Percentiles rank a stretch among this genome's conserved stretches.
Conservation (phyloP, 176 grass and related monocot species). For the Typha latifolia region DNA sequence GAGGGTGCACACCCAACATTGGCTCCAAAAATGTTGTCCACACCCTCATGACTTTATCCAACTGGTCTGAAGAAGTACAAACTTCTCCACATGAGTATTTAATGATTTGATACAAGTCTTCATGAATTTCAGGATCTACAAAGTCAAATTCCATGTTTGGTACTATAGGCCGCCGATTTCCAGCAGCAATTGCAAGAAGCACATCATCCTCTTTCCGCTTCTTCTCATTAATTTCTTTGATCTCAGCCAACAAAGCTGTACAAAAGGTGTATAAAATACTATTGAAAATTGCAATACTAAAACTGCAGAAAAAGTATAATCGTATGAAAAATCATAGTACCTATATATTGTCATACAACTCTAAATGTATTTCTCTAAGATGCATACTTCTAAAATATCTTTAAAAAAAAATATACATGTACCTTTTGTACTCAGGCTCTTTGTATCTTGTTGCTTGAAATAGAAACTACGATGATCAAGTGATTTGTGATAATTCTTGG, state of each 20-base stretch:
- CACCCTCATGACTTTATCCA: conserved; percentile 86
- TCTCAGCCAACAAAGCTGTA: conserved; percentile 90
- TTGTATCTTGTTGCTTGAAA: conserved; percentile 99
- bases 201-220: conserved; percentile 92
- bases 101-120: conserved; percentile 84
- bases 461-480: conserved; percentile 98
- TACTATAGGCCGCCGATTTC: conserved; percentile 69
- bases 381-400: not conserved
- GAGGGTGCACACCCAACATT: conserved; percentile 58
- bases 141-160: conserved; percentile 89
- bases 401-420: conserved; percentile 4
- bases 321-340: not conserved
- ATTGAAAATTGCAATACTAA: conserved; percentile 21
- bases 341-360: no score
- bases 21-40: conserved; percentile 89
- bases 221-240: conserved; percentile 99
- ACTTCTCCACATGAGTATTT: conserved; percentile 96
- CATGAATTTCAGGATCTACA: conserved; percentile 65
- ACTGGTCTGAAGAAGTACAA: conserved; percentile 71
- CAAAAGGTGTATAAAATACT: conserved; percentile 23
- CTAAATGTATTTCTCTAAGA: not conserved
- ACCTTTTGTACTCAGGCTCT: conserved; percentile 94
- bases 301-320: not conserved
- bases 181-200: conserved; percentile 79
- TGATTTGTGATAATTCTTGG: conserved; percentile 98